phyloP scores from a whole-genome alignment of 768 basidiomycete species.

The Suillus tomentosus region DNA sequence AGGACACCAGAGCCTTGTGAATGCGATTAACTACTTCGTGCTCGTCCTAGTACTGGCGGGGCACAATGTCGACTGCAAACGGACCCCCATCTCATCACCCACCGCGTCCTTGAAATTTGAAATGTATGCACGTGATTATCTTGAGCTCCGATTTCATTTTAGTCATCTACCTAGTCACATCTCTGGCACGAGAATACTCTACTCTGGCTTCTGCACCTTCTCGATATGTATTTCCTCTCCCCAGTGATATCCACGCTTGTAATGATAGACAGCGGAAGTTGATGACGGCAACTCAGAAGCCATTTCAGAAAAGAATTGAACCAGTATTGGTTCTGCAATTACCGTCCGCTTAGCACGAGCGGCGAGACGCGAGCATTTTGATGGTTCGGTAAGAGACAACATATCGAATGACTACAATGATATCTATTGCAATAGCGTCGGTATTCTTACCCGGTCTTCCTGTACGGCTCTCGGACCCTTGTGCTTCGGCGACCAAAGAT shows the following conservation, averaged over 20 bases:
- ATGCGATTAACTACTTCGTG: background rate
- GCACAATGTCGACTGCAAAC: background rate
- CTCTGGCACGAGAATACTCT: background rate
- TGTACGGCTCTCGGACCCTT: slow-evolving; percentile 7
- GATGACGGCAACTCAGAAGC: slow-evolving; percentile 1
- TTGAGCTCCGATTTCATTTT: slow-evolving; percentile 4
- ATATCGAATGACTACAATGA: background rate
- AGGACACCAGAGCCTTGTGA: background rate
- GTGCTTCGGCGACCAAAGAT: slow-evolving; percentile 3
- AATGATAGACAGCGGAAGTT: background rate
- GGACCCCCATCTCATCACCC: background rate
- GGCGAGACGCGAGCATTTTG: background rate
- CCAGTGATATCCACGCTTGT: background rate
- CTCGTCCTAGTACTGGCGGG: background rate
- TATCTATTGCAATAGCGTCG: slow-evolving; percentile 3
- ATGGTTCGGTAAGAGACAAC: background rate
- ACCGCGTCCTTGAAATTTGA: background rate
- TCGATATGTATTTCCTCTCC: slow-evolving; percentile 3
- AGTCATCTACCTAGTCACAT: slow-evolving; percentile 3
- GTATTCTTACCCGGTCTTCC: slow-evolving; percentile 7
- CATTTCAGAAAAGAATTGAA: background rate
- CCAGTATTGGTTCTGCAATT: background rate
- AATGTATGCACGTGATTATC: background rate
- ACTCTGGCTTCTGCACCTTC: background rate
- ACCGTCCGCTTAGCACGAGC: background rate